Evolutionary conservation across 371 early-diverging fungal genomes (phyloP), one percentile per base, ranked within the genome.

Genomic region (Rozella allomycis): DNA sequence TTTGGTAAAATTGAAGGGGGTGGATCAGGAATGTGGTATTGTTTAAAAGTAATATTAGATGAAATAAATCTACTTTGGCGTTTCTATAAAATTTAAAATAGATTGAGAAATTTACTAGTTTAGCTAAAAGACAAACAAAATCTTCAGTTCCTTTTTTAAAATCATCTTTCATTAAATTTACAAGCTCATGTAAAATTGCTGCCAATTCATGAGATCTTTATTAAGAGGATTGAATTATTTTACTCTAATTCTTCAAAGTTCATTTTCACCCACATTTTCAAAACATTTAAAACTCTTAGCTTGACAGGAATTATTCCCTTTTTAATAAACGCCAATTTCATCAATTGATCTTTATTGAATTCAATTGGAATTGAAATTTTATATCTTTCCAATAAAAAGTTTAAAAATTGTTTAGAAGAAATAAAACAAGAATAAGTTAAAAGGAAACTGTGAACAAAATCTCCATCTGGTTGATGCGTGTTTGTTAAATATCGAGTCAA

Each of bases 381-480:
- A 43, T 73, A 86, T 34, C 88, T 65, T 13, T 46, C 45, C 36
- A 75, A 63, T 17, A 91, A 47, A 18, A 57, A 50, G 18, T 64
- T 50, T 39, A 87, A 68, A 20, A 88, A 46, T 40, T 81, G 66
- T 6, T 55, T 56, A 0, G 85, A 65, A 0, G 74, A 63, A 16
- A 71, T 63, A 42, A 88, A 88, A 20, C 77, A 74, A 27, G 78
- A 76, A 51, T 83, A 87, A 11, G 82, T 84, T 40, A 91, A 59
- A 42, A 91, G 47, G 56, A 91, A 84, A 0, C 79, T 74, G 7
- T 60, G 63, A 22, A 70, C 70, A 50, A 79, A 86, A 34, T 65
- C 34, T 46, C 13, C n/a, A n/a, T n/a, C n/a, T n/a, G n/a, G n/a
- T n/a, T n/a, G n/a, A n/a, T n/a, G n/a, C n/a, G n/a, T n/a, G n/a